Conservation (phyloP, 108 stramenopile genomes). For the Skeletonema potamos region DNA sequence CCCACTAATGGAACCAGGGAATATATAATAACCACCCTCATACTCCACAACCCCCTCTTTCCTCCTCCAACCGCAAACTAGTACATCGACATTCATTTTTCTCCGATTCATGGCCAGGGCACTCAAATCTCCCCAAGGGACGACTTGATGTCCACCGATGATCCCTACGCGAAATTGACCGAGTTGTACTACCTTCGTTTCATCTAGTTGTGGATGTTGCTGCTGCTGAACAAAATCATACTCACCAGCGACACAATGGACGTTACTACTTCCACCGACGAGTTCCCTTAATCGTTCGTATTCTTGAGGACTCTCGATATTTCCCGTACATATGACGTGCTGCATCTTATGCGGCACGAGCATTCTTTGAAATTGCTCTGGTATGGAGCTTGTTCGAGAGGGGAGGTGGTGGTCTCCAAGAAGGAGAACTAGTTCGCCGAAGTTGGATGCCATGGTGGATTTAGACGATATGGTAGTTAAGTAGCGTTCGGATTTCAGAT, state of each 20-base stretch:
- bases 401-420: conserved; percentile 97
- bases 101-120: conserved; percentile 78
- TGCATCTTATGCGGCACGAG: conserved; percentile 98
- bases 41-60: conserved; percentile 84
- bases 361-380: conserved; percentile 95
- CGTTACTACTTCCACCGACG: conserved; percentile 69
- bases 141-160: conserved; percentile 92
- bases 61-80: conserved; percentile 95
- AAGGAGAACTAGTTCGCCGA: conserved; percentile 89
- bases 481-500: no score
- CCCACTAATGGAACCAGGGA: conserved; percentile 85
- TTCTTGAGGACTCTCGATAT: conserved; percentile 82
- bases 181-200: conserved; percentile 85
- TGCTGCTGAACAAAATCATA: conserved; percentile 52
- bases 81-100: conserved; percentile 91
- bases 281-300: conserved; percentile 87
- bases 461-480: no score
- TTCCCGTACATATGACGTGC: conserved; percentile 97
- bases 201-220: conserved; percentile 48
- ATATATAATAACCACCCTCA: conserved; percentile 73
- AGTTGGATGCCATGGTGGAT: conserved; percentile 70
- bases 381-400: conserved; percentile 84
- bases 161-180: conserved; percentile 95
- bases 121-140: conserved; percentile 83
- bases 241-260: conserved; percentile 92